Base-by-base conservation (phyloP, 2,329 filamentous ascomycete species). In the Aspergillus versicolor region DNA sequence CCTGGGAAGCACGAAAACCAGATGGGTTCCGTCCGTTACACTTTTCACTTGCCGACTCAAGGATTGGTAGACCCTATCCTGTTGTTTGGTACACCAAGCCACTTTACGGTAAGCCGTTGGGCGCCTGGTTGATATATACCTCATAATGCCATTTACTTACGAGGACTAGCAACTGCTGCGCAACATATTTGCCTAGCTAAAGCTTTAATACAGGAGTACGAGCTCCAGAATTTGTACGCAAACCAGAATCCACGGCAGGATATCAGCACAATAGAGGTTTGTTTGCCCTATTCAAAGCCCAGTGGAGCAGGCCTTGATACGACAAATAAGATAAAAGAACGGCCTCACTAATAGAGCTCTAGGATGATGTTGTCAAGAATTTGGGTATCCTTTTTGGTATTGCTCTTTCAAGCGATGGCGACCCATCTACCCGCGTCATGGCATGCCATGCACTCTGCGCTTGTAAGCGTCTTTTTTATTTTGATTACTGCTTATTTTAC, bases 171-270 rank as follows among this genome's bases (percentile, higher is more conserved):
- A 30, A 70, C 63, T 37, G 70, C 70, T 8, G 62, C 68, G 37
- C 70, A 73, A 49, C 68, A 73, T 49, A 59, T 73, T 4, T 73
- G 67, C 52, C 67, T 73, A 57, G 67, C 70, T 4, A 73, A 72
- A 47, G 65, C 64, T 2, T 30, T 73, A 30, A 63, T 73, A 43
- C 56, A 55, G 9, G 59, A 67, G 45, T 52, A 59, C 62, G 55
- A 72, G 62, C 48, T 70, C 52, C 34, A 63, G 61, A 54, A 48
- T 46, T 17, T 54, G 40, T 32, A 55, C 50, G 13, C 60, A 51
- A 9, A 38, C 6, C 22, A 49, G 5, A 49, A 57, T 34, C 38
- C 58, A 21, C 62, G 63, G 4, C 61, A 63, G 19, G 61, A 64
- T 5, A 49, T 57, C 9, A 54, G 56, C 19, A 56, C 51, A 34